Base-by-base conservation (phyloP, 1,284 basidiomycete genomes). In the Rhodotorula sp. region DNA sequence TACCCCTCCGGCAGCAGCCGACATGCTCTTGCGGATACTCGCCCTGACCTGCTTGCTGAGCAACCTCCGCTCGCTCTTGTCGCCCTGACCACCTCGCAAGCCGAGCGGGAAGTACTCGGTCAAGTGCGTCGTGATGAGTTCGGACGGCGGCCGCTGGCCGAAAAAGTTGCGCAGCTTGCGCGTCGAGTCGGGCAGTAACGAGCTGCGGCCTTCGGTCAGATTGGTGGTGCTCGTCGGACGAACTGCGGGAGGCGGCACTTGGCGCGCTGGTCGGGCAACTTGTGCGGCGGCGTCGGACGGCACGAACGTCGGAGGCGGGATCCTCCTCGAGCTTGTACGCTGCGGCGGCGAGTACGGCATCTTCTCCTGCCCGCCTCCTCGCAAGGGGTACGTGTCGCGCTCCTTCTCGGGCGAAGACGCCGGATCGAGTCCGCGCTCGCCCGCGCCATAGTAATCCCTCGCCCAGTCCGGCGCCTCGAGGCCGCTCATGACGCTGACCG, bases 61-160 rank as follows among this genome's bases (percentile, higher is more conserved):
- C 36, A 71, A 83, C 54, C 90, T 89, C 79, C 90, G 92, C 82
- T 90, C 92, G 82, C 96, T 19, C 51, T 53, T 53, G 36, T 29
- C 60, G 2, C 29, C 39, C 1, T 29, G 92, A 1, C 92, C 90
- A 2, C 56, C 66, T 1, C 66, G 54, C 44, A 68, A 15, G 5
- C 63, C 64, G 54, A 70, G 68, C 2, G 95, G 96, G 86, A 99
- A 99, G 83, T 91, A 99, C 69, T 97, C 94, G 29, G 90, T 88
- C 54, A 99, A 81, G 79, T 99, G 94, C n/a, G 86, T 95, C 44
- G 94, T 92, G 82, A 99, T 99, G 75, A 99, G 86, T 80, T 99
- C 95, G 79, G 90, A 92, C 0, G 96, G 94, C 1, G 96, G 96
- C 56, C 96, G 90, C 78, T 98, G 95, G 17, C 95, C 96, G 77